phyloP scores from a whole-genome alignment of 768 basidiomycete species.

The Psilocybe cyanescens region DNA sequence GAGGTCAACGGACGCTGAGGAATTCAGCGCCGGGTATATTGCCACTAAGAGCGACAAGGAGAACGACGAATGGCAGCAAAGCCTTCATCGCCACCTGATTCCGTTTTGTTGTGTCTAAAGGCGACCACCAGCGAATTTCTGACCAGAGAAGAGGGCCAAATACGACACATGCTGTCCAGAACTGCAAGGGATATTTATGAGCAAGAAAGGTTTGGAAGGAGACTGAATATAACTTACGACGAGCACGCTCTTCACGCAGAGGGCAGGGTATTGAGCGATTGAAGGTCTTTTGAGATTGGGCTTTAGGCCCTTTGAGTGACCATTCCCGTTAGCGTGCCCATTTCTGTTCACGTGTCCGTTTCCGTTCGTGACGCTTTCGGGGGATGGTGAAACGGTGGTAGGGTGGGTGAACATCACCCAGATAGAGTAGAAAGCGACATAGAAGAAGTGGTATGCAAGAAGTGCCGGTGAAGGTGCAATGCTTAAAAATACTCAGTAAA shows the following conservation, averaged over 20 bases:
- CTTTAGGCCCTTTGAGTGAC: slow-evolving; percentile 30
- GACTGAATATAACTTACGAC: slow-evolving; percentile 59
- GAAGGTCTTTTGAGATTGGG: slow-evolving; percentile 43
- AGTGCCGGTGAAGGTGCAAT: slow-evolving; percentile 79
- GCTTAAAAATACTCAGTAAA: slow-evolving; percentile 39
- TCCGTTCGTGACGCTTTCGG: neutral
- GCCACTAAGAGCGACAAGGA: slow-evolving; percentile 19
- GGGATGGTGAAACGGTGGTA: slow-evolving; percentile 20
- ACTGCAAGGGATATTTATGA: slow-evolving; percentile 43
- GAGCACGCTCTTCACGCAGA: slow-evolving; percentile 61
- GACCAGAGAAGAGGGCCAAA: slow-evolving; percentile 88
- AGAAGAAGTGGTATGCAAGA: slow-evolving; percentile 91
- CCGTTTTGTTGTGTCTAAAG: slow-evolving; percentile 27
- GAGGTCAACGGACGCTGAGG: slow-evolving; percentile 1
- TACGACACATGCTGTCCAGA: slow-evolving; percentile 91
- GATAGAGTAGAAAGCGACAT: slow-evolving; percentile 93
- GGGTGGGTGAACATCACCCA: slow-evolving; percentile 82
- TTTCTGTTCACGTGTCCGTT: slow-evolving; percentile 15
- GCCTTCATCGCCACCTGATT: slow-evolving; percentile 21
- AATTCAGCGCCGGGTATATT: slow-evolving; percentile 10
- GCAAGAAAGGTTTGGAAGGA: neutral
- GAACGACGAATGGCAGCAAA: slow-evolving; percentile 22
- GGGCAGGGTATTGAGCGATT: slow-evolving; percentile 67
- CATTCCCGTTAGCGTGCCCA: slow-evolving; percentile 23
- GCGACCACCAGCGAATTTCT: slow-evolving; percentile 78